Evolutionary conservation across 164 flowering plant species (phyloP), one percentile per base, ranked within the genome.

Genomic region (Sedum album): DNA sequence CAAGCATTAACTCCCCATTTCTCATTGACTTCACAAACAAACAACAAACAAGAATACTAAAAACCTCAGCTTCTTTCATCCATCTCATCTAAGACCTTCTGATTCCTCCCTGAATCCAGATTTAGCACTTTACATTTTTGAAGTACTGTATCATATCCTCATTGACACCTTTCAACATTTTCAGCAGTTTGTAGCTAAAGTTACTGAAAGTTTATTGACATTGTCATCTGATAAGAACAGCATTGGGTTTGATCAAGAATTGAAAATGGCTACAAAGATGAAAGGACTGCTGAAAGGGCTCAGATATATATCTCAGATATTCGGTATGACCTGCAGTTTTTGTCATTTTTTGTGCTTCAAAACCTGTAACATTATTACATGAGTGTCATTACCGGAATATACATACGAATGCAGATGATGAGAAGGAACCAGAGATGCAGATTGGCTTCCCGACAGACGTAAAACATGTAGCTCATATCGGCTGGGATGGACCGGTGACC

Each of bases 401-500:
- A n/a, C 39, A 38, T 11, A 38, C 62, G 13, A 33, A 38, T 13
- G 38, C 65, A 0, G 53, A 49, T 10, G 64, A 70, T 21, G 82
- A 75, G 13, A 79, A 81, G n/a, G 82, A 81, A 62, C 66, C 46
- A 18, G 81, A 82, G 28, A 77, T 82, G 66, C 67, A 77, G 66
- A 82, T 82, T 31, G 85, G 85, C 5, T 66, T 30, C 26, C 85
- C 86, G 14, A 82, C 84, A 28, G 86, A 82, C 60, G 86, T 82
- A 31, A 82, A 79, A 73, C 86, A 82, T 68, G 86, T 82, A 1
- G 82, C 86, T 0, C 86, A 82, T 61, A 79, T 82, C n/a, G 86
- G 86, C 21, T 69, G 68, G 72, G 86, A 82, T 28, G 78, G 82
- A 49, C 79, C 81, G 0, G 68, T 82, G 41, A 70, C 63, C 1